Percentiles rank a stretch among this genome's conserved stretches.
These are phyloP conservation scores for Tetraselmis striata DNA, from an alignment of 139 green algal genomes.

Conservation along the genomic window DNA sequence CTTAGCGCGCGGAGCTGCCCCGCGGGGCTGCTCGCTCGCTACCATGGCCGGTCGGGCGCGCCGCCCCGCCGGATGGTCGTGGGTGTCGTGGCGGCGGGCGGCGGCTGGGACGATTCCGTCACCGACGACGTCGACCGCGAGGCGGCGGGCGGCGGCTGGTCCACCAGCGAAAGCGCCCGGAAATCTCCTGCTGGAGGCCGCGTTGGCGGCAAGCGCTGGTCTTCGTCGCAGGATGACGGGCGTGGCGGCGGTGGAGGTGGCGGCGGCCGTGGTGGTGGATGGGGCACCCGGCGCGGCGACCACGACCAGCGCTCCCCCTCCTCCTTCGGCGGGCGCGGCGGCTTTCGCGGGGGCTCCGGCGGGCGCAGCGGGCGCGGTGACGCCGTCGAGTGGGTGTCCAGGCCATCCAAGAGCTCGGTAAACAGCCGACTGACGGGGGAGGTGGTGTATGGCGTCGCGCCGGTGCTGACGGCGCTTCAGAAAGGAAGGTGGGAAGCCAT, in stretches of 20 bases:
- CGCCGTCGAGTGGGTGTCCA: background rate
- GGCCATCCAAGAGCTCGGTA: background rate
- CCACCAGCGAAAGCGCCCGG: no score
- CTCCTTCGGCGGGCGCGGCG: no score
- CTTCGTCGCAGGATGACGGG: no score
- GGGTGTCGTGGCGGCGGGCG: no score
- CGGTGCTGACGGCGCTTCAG: slow-evolving; percentile 60
- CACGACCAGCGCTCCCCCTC: background rate
- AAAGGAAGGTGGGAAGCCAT: slow-evolving; percentile 17
- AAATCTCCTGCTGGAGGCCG: background rate
- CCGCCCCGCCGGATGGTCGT: no score
- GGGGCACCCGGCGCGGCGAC: no score
- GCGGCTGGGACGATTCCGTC: no score
- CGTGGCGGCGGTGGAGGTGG: background rate
- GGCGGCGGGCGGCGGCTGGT: no score
- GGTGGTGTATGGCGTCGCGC: slow-evolving; percentile 70
- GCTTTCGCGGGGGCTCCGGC: background rate
- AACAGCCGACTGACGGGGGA: background rate
- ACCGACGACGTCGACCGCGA: no score
- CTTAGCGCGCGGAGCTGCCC: no score
- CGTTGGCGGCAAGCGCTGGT: background rate
- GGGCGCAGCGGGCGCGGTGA: background rate
- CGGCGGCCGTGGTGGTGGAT: background rate
- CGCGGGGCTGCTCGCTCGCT: no score
- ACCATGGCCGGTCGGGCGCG: no score